Evolutionary conservation across 208 protist species (phyloP), one percentile per base, ranked within the genome.

Genomic region (Trypanosoma grayi): DNA sequence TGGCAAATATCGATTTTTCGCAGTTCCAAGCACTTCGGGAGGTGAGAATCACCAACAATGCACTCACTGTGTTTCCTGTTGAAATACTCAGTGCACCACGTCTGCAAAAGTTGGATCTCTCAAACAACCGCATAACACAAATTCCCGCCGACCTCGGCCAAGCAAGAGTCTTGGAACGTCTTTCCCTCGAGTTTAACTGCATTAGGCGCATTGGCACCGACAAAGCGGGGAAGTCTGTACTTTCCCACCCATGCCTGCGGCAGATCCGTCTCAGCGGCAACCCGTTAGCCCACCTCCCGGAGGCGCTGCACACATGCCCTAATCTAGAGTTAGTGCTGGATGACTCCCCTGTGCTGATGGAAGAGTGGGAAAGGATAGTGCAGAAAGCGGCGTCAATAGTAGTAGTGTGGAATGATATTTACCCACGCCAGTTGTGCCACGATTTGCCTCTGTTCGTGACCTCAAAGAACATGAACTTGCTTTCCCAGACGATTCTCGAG

Each of bases 321-420:
- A 58, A 63, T 24, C 52, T 94, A 20, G 65, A 91, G 58, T 73
- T 95, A 28, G 73, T 89, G 7, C 50, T 95, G 18, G 86, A 93
- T 66, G 82, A 81, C 46, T 67, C 77, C 31, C 85, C 85, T 1
- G 63, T 58, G 1, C 68, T 95, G 24, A 75, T 86, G 66, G 61
- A 72, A 43, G 65, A 88, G 76, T 96, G 87, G 85, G 60, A 75
- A 4, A 37, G 50, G 8, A 52, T 79, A 28, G 45, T 86, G 28
- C 45, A 56, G 2, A 7, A 30, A 16, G 34, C 22, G 22, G 25
- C 27, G 34, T 69, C 66, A 14, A 73, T 75, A 0, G 61, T 81
- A 28, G 74, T 93, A 31, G 69, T 81, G 28, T 93, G 86, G 86
- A 83, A 93, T 53, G 82, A 93, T 58, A 83, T 79, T 56, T 93